Evolutionary conservation across 805 yeast species (phyloP).

Genomic region (Candida peoriensis): DNA sequence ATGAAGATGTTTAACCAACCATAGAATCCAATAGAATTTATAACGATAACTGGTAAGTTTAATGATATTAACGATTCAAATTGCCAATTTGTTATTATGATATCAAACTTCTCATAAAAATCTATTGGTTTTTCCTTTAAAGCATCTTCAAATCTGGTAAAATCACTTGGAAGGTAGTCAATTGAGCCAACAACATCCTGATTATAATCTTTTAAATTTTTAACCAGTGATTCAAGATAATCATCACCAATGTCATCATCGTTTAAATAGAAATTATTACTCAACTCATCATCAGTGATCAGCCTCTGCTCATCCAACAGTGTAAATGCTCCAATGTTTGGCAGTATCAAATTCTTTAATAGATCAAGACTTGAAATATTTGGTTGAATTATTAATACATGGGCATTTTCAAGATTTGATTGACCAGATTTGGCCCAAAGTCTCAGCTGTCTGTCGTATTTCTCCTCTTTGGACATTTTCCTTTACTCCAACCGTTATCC

Average conservation of each 20-base stretch:
- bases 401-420: slow-evolving; percentile 45
- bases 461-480: slow-evolving; percentile 28
- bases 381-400: slow-evolving; percentile 57
- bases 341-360: slow-evolving; percentile 72
- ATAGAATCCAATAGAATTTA: slow-evolving; percentile 57
- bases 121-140: slow-evolving; percentile 7
- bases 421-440: slow-evolving; percentile 86
- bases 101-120: slow-evolving; percentile 44
- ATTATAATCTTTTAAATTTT: slow-evolving; percentile 51
- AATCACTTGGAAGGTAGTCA: slow-evolving; percentile 5
- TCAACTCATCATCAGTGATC: slow-evolving; percentile 40
- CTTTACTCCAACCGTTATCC: no score
- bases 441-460: slow-evolving; percentile 83
- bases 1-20: slow-evolving; percentile 50
- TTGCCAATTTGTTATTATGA: slow-evolving; percentile 42
- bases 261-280: slow-evolving; percentile 59
- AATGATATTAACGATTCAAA: slow-evolving; percentile 25
- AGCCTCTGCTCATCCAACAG: slow-evolving; percentile 42
- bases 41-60: slow-evolving; percentile 50
- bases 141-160: slow-evolving; percentile 8
- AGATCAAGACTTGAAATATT: slow-evolving; percentile 59
- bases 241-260: slow-evolving; percentile 37
- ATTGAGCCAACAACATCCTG: slow-evolving; percentile 27
- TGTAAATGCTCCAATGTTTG: slow-evolving; percentile 64
- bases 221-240: slow-evolving; percentile 35